Conservation (phyloP, 768 basidiomycete genomes). For the Suillus lakei region DNA sequence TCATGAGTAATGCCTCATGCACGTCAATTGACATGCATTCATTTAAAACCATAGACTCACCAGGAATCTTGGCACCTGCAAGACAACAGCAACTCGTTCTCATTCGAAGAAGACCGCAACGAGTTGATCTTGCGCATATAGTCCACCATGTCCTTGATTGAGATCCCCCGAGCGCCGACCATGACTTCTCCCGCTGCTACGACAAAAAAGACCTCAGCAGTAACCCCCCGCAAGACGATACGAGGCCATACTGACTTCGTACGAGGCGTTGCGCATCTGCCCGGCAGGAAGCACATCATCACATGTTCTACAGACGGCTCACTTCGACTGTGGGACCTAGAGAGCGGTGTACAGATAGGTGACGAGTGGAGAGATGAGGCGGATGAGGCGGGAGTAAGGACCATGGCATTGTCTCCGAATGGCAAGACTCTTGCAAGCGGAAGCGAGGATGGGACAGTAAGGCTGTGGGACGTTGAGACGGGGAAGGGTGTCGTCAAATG, state of each 20-base stretch:
- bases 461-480: background rate
- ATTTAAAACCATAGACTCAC: no score
- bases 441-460: background rate
- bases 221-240: background rate
- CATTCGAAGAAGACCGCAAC: background rate
- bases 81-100: background rate
- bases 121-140: background rate
- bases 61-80: no score
- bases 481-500: background rate
- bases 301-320: constrained; percentile 14
- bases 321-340: constrained; percentile 17
- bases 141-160: background rate
- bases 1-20: no score
- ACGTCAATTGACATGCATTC: no score
- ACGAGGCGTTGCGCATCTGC: background rate
- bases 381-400: background rate
- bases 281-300: background rate
- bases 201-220: background rate
- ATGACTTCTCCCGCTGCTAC: background rate
- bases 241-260: background rate
- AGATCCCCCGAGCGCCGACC: rapidly evolving
- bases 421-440: background rate
- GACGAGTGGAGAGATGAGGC: constrained; percentile 12
- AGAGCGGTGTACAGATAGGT: constrained; percentile 30
- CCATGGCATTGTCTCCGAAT: background rate